Evolutionary conservation across 2,329 filamentous ascomycete species (phyloP), one percentile per base, ranked within the genome.

Genomic region (Aspergillus tamarii): DNA sequence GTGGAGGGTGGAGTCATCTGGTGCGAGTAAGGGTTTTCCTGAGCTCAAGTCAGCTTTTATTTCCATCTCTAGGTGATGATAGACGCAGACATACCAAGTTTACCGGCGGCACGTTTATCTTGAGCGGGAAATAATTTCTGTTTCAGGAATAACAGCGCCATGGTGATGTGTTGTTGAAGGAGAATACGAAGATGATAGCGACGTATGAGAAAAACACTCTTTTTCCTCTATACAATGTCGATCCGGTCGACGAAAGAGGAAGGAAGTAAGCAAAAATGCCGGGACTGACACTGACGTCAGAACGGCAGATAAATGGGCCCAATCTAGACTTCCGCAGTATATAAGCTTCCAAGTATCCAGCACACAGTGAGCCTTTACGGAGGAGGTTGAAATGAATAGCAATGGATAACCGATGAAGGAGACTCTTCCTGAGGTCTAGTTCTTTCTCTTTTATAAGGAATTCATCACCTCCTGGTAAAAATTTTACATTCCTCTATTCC

Each of bases 101-200:
- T 64, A 56, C 57, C 54, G 58, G 52, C 36, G 48, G 61, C 32
- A 46, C 68, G 65, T 46, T 70, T 66, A 57, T 69, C 62, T 54
- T 64, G 30, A 52, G 64, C 34, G 2, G 77, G 75, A 50, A 78
- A 78, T 32, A 79, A 65, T 57, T 75, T 78, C 54, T 77, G 71
- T 62, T 77, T 79, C 64, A 79, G 48, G 56, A 78, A 78, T 23
- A 77, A 64, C n/a, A 79, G 67, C n/a, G 76, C 76, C 76, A 79
- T 79, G 30, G 41, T 8, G 11, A 54, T 46, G 26, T 6, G 26
- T 30, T 19, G 9, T 16, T 52, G 26, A n/a, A 23, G 26, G 12
- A 30, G 26, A 26, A 19, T 30, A 30, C 23, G 9, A 12, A n/a
- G 8, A 52, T 11, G 7, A 28, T 52, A 52, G 4, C 21, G 23